These are phyloP conservation scores for Fusarium tjaetaba DNA, from an alignment of 2,329 filamentous ascomycete species.

Conservation along the genomic window DNA sequence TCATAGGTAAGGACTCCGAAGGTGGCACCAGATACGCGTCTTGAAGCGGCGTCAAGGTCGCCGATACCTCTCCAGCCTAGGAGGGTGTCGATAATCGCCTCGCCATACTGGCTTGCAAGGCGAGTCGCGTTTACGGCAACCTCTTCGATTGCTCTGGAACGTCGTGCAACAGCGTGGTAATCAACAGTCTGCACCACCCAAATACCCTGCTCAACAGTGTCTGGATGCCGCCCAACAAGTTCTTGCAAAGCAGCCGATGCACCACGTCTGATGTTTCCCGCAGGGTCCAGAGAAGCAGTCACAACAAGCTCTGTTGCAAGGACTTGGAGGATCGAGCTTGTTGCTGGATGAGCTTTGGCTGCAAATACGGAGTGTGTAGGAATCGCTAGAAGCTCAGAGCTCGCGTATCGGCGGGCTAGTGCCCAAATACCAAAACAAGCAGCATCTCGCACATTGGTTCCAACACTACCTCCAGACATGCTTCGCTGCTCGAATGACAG, in stretches of 20 bases:
- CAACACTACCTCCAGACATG: slow-evolving; percentile 83
- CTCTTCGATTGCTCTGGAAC: slow-evolving; percentile 81
- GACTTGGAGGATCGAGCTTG: slow-evolving; percentile 72
- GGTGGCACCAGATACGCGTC: slow-evolving; percentile 75
- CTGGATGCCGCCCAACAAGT: slow-evolving; percentile 89
- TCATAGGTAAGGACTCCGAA: slow-evolving; percentile 69
- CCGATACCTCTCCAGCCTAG: slow-evolving; percentile 90
- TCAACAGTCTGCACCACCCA: slow-evolving; percentile 88
- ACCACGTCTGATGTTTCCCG: slow-evolving; percentile 92
- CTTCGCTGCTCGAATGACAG: slow-evolving; percentile 90
- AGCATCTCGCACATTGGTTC: slow-evolving; percentile 91
- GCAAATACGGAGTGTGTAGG: slow-evolving; percentile 57
- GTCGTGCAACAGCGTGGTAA: slow-evolving; percentile 91
- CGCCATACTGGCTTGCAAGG: slow-evolving; percentile 76
- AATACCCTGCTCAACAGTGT: slow-evolving; percentile 84
- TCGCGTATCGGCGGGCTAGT: slow-evolving; percentile 85
- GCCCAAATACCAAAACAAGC: slow-evolving; percentile 98
- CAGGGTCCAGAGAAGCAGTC: slow-evolving; percentile 85
- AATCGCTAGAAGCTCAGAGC: slow-evolving; percentile 76
- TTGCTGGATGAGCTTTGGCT: slow-evolving; percentile 49
- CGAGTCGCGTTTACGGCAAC: slow-evolving; percentile 75
- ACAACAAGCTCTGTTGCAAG: slow-evolving; percentile 84
- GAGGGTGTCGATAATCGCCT: slow-evolving; percentile 74
- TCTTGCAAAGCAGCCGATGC: slow-evolving; percentile 95
- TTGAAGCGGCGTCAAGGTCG: slow-evolving; percentile 77